A percentile compares a stretch with the other conserved stretches of the same genome.
phyloP scores from a whole-genome alignment of 352 stramenopile species.

The Aphanomyces astaci region DNA sequence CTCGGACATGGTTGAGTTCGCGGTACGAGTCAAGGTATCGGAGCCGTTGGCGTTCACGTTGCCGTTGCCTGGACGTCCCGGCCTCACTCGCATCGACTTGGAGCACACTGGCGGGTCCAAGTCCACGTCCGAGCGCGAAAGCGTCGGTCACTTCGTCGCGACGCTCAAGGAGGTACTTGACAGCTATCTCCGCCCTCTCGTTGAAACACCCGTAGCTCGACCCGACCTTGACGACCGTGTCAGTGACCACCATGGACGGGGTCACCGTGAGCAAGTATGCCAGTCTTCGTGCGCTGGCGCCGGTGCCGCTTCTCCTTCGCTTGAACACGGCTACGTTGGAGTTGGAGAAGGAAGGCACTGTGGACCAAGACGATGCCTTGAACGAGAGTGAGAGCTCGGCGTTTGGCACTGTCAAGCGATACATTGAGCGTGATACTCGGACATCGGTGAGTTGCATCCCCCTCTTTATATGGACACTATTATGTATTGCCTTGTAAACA shows the following conservation, averaged over 20 bases:
- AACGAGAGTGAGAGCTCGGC: constrained; percentile 42
- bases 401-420: constrained; percentile 58
- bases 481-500: too few relatives aligned
- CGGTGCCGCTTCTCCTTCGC: constrained; percentile 58
- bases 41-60: constrained; percentile 50
- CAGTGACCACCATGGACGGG: constrained; percentile 44
- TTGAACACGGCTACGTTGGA: constrained; percentile 59
- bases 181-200: not conserved
- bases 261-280: constrained; percentile 60
- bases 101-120: constrained; percentile 24
- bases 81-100: constrained; percentile 44
- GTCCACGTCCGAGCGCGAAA: constrained; percentile 44
- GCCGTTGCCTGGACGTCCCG: constrained; percentile 44
- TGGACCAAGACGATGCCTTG: not conserved
- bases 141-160: constrained; percentile 38
- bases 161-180: constrained; percentile 55
- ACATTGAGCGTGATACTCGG: constrained; percentile 49
- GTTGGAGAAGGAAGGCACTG: constrained; percentile 36
- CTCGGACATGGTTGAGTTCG: constrained; percentile 30
- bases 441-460: constrained; percentile 42
- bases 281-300: constrained; percentile 47
- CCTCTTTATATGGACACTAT: too few relatives aligned
- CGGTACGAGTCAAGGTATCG: constrained; percentile 30
- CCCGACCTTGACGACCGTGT: constrained; percentile 18
- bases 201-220: constrained; percentile 1